Conservation (phyloP, 1,284 basidiomycete species). For the Coniferiporia weirii region DNA sequence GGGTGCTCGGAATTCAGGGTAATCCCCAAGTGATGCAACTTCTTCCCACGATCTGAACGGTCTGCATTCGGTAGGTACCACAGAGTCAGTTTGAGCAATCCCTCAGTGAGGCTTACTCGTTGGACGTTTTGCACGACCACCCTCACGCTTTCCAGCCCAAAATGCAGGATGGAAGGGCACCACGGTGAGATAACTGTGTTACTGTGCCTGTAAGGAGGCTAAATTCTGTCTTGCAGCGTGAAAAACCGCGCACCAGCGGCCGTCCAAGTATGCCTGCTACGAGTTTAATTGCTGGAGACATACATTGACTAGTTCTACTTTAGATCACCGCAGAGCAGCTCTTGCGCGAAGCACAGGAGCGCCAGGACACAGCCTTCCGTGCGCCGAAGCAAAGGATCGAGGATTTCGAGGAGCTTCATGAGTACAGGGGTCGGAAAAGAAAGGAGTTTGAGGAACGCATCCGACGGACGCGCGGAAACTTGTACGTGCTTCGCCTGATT, state of each 20-base stretch:
- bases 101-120: too few species aligned
- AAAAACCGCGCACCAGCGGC: constrained; percentile 93
- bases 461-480: constrained; percentile 82
- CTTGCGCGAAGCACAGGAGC: constrained; percentile 94
- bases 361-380: constrained; percentile 87
- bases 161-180: constrained; percentile 43
- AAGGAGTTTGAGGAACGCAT: constrained; percentile 98
- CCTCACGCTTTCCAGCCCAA: background rate
- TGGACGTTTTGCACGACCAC: too few species aligned
- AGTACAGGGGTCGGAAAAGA: constrained; percentile 91
- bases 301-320: constrained; percentile 15
- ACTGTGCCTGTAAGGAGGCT: constrained; percentile 8
- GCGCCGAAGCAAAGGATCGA: constrained; percentile 94
- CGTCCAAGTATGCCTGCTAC: constrained; percentile 58
- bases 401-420: constrained; percentile 95
- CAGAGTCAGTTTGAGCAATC: too few species aligned
- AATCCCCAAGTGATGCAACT: too few species aligned
- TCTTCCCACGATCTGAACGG: too few species aligned
- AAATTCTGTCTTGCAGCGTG: constrained; percentile 37
- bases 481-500: constrained; percentile 42
- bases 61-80: too few species aligned
- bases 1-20: background rate
- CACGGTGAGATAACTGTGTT: constrained; percentile 32
- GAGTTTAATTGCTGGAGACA: background rate
- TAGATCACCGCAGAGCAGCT: constrained; percentile 98